Base-by-base conservation (phyloP, 2,329 filamentous ascomycete species). In the Thermomyces lanuginosus region DNA sequence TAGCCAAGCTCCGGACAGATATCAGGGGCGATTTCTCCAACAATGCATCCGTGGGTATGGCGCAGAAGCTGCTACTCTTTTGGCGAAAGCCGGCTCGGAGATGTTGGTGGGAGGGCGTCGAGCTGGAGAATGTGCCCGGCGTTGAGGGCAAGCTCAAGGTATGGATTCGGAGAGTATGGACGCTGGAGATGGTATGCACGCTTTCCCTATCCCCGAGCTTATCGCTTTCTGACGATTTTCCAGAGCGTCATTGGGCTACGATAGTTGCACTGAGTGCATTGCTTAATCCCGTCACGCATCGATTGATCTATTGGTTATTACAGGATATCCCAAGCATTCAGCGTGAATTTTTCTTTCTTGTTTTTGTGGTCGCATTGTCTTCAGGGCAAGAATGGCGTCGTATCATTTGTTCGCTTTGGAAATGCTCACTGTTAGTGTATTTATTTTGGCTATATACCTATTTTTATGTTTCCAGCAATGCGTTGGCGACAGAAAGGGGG, bases 31-130 rank as follows among this genome's bases (percentile, higher is more conserved):
- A 84, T 41, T 62, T 79, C 27, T 73, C 67, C 39, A 83, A 75
- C 44, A 71, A 61, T 43, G 74, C 70, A 48, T 78, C 82, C 1
- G 82, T 95, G 10, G 86, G 86, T 27, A 98, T 98, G 89, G 89
- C 89, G 8, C 89, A 98, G 55, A 98, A 98, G 59, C 68, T 98
- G 24, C 66, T 98, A 8, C 66, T 98, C 3, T 98, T 98, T 62
- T 98, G 89, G 89, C 72, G 89, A 39, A 98, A 98, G 57, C 89
- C 89, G 9, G 89, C 89, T 8, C 66, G 89, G 34, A 70, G 89
- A 51, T 98, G 89, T 63, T 98, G 89, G 89, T 98, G 89, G 89
- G 89, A 98, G 53, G 89, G 89, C 13, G 78, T 98, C 19, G 84
- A 95, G 51, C 64, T 98, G 22, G 72, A 89, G 10, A 66, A 80